Conservation (phyloP, 768 basidiomycete genomes). For the Kwoniella newhampshirensis region DNA sequence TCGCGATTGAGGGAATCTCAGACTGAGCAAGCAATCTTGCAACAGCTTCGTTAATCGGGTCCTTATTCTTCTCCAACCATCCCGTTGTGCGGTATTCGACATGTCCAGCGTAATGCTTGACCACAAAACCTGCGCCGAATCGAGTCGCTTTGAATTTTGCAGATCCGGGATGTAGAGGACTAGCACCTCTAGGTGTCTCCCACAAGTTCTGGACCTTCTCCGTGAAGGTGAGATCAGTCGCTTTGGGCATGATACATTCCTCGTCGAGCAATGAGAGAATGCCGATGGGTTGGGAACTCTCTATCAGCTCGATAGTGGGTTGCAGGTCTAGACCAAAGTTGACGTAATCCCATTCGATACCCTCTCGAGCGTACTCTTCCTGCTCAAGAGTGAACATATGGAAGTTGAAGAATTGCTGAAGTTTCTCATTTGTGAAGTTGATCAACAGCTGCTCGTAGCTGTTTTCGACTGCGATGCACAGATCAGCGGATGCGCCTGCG, state of each 20-base stretch:
- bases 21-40: constrained; percentile 83
- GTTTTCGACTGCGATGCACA: constrained; percentile 59
- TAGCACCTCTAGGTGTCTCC: constrained; percentile 57
- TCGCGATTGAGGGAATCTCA: constrained; percentile 74
- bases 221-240: constrained; percentile 90
- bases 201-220: constrained; percentile 83
- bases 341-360: constrained; percentile 96
- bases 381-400: constrained; percentile 99
- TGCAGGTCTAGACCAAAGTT: constrained; percentile 97
- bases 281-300: constrained; percentile 75
- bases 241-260: constrained; percentile 99
- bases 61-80: constrained; percentile 99
- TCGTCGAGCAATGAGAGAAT: constrained; percentile 92
- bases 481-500: neutral
- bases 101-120: constrained; percentile 93
- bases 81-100: constrained; percentile 95
- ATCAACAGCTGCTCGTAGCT: constrained; percentile 97
- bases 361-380: constrained; percentile 94
- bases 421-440: constrained; percentile 98
- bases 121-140: constrained; percentile 90
- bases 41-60: constrained; percentile 93
- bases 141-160: constrained; percentile 80
- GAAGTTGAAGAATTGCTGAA: constrained; percentile 78
- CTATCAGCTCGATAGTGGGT: constrained; percentile 97
- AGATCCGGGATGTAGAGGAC: constrained; percentile 66